Conservation (phyloP, 2,329 filamentous ascomycete genomes). For the Hypoxylon sp. region DNA sequence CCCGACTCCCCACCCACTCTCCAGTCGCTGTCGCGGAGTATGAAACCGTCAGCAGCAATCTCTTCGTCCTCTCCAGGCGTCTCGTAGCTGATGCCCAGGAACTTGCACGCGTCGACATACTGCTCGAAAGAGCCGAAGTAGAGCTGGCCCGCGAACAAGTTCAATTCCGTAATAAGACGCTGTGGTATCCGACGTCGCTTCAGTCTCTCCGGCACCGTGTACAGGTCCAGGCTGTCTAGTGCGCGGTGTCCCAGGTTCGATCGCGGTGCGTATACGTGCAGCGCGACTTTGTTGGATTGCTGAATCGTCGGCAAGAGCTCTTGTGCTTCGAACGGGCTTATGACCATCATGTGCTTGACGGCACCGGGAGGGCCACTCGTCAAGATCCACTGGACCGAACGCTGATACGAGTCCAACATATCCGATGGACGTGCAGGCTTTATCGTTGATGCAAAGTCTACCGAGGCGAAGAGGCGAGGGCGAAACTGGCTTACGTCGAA, state of each 20-base stretch:
- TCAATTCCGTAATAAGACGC: constrained; percentile 54
- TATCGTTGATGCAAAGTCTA: constrained; percentile 30
- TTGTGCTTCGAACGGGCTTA: constrained; percentile 41
- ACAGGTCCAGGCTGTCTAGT: constrained; percentile 34
- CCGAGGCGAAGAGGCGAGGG: constrained; percentile 25
- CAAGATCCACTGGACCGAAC: constrained; percentile 36
- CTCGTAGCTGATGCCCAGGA: constrained; percentile 57
- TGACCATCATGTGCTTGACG: constrained; percentile 32
- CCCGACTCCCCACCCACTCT: constrained; percentile 30
- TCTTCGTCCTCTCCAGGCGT: constrained; percentile 25
- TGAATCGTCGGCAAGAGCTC: constrained; percentile 26
- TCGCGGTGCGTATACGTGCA: constrained; percentile 38
- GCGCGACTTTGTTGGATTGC: constrained; percentile 9
- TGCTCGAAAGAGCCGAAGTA: constrained; percentile 64
- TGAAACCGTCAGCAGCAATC: constrained; percentile 48
- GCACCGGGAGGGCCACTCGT: not conserved
- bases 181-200: constrained; percentile 17
- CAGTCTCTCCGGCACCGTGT: constrained; percentile 25
- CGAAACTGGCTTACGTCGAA: constrained; percentile 51
- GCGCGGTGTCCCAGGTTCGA: constrained; percentile 14
- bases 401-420: constrained; percentile 28
- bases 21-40: constrained; percentile 32
- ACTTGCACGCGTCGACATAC: constrained; percentile 61
- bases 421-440: not conserved
- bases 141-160: constrained; percentile 73